Base-by-base conservation (phyloP, 805 yeast genomes). In the Nakazawaea ernobii region DNA sequence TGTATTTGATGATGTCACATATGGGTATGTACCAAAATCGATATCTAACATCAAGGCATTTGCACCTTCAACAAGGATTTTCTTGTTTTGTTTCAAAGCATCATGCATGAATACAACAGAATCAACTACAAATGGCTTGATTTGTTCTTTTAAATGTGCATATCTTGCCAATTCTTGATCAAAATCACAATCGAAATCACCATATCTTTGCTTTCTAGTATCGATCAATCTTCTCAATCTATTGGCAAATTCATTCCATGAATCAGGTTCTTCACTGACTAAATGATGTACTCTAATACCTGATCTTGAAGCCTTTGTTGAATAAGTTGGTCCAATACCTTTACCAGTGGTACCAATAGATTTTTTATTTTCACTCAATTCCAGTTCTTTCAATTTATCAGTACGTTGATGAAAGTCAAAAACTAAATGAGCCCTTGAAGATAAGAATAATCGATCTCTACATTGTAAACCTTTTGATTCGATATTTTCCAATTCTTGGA, bases 331-430 rank as follows among this genome's bases (percentile, higher is more conserved):
- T 49, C 99, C 99, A 61, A 94, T 94, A 69, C 99, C 99, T 66
- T 94, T 94, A 63, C 98, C 97, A 32, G 99, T 94, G 53, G 99
- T 94, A 58, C 99, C 99, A 59, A 94, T 92, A 26, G 87, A 77
- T 65, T 89, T 88, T 66, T 88, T 88, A 66, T 82, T 80, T 49
- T 73, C 70, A 27, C 87, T 78, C 46, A 94, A 77, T 70, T 94
- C 99, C 46, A 86, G 84, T 70, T 94, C 99, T 69, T 95, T 87
- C 60, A 94, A 77, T 60, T 90, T 94, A 66, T 94, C 99, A 43
- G 95, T 91, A 66, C 91, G 81, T 73, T 94, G 99, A 71, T 94
- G 99, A 83, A 94, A 91, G 68, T 92, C 97, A 65, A 94, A 94
- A 40, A 94, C 99, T 59, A 94, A 71, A 67, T 94, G 99, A 42